Evolutionary conservation across 2,329 filamentous ascomycete genomes (phyloP), one percentile per base, ranked within the genome.

Genomic region (Catunica adiposa): DNA sequence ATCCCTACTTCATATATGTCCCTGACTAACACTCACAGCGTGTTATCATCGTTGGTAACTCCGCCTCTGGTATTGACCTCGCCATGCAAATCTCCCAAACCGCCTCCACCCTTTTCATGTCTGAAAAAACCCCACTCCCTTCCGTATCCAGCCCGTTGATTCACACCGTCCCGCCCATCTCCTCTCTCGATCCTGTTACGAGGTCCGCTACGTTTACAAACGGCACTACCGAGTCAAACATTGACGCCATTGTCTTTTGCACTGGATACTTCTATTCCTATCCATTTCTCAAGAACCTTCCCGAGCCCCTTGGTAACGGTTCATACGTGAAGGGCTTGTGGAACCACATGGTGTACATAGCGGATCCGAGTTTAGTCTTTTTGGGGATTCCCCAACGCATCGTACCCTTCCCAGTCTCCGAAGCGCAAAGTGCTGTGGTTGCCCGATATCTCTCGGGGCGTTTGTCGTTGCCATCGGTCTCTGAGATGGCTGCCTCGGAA

Each of bases 401-500:
- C 0, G 65, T 85, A 26, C 84, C 81, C 0, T 84, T 85, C 67
- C 82, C 80, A 63, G 73, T 83, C 29, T 83, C 82, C 56, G 81
- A 84, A 66, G 83, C 78, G 77, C 80, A 84, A 62, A 79, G 79
- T 5, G 79, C 83, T 0, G 70, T 78, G 1, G 77, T 75, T 0
- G 80, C 80, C 1, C 69, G 80, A 0, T 65, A 81, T 1, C 69
- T 83, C 0, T 74, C 80, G 0, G 77, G 77, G 0, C 69, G 77
- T 1, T 73, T 72, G 0, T 66, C 61, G 0, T 65, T 83, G 1
- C 81, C 80, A 0, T 60, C 71, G 0, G 22, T 67, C 0, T 66
- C 68, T 11, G 75, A 75, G 55, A 77, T 78, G 68, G 62, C 67
- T 34, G 63, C 61, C 20, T 84, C 80, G 81, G 80, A 84, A 61